These are phyloP conservation scores for Penicillium sp. DNA, from an alignment of 2,329 filamentous ascomycete genomes.

Conservation along the genomic window DNA sequence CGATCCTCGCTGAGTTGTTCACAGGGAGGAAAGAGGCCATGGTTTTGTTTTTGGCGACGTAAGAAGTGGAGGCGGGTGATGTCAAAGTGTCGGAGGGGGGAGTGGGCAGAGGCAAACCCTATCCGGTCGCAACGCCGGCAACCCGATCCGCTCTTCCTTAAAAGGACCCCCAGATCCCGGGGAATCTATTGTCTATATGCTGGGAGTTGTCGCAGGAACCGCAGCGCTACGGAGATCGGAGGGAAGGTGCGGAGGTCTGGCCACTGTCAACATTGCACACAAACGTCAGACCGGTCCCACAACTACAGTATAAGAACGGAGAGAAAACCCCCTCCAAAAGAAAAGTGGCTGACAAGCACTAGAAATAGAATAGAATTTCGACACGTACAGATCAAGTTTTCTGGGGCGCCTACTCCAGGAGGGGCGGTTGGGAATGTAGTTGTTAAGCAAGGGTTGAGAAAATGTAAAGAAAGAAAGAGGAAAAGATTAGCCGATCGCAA, in stretches of 20 bases:
- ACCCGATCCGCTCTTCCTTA: constrained; percentile 19
- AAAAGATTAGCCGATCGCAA: constrained; percentile 20
- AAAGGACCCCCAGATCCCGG: constrained; percentile 13
- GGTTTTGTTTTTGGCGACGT: constrained; percentile 20
- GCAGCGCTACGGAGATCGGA: constrained; percentile 19
- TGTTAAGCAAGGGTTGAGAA: constrained; percentile 16
- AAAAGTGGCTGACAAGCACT: background rate
- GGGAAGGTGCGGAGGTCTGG: constrained; percentile 13
- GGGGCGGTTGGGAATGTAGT: constrained; percentile 5
- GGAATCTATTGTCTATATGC: constrained; percentile 13
- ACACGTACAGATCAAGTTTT: constrained; percentile 12
- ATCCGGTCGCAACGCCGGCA: constrained; percentile 23
- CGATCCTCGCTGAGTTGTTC: constrained; percentile 55
- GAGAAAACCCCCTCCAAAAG: background rate
- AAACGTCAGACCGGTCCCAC: constrained; percentile 2
- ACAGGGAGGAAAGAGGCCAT: constrained; percentile 63
- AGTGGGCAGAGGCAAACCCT: constrained; percentile 19
- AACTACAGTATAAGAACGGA: background rate
- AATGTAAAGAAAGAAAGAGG: constrained; percentile 15
- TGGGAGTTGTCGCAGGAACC: constrained; percentile 11
- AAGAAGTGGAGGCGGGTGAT: constrained; percentile 26
- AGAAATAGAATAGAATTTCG: constrained; percentile 11
- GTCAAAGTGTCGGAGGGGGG: constrained; percentile 26
- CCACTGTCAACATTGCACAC: constrained; percentile 6
- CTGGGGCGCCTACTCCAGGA: constrained; percentile 5